Evolutionary conservation across 805 yeast genomes (phyloP), one percentile per base, ranked within the genome.

Genomic region (Candida vaughaniae): DNA sequence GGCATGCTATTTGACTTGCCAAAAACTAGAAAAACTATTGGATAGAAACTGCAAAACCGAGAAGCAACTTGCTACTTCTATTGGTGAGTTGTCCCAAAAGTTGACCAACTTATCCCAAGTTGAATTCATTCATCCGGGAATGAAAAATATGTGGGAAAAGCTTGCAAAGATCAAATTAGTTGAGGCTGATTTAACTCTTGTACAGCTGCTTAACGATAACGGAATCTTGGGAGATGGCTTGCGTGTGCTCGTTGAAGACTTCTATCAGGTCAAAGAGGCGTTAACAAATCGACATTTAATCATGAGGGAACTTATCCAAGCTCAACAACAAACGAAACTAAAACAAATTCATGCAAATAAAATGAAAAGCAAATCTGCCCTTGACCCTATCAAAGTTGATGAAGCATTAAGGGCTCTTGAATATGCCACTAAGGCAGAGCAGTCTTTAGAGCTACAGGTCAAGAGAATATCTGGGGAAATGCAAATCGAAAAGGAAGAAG

Each of bases 211-310:
- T 7, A 75, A 80, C 41, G 86, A 82, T 44, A 69, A 78, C 60
- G 89, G 93, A 0, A 71, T 84, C 0, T 58, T 91, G 23, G 89
- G 86, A 2, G 97, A 91, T 49, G 84, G 84, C 1, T 56, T 88
- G 11, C 77, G 71, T 38, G 67, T 75, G 49, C 65, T 88, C 19
- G 66, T 78, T 3, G 75, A 76, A 43, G 96, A 90, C 49, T 82
- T 93, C 11, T 93, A 82, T 58, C 81, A 84, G 40, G 83, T 90
- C 39, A 93, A 93, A 59, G 99, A 93, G 61, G 83, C 96, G 0
- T 67, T 93, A 37, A 93, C 99, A 0, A 90, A 91, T 61, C 73
- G 99, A 41, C 96, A 93, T 58, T 69, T 93, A 39, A 63, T 91
- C 25, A 93, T 93, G 96, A 75, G 97, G 36, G 99, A 93, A 47